Base-by-base conservation (phyloP, 2,329 filamentous ascomycete genomes). In the Microsporum ferrugineum region DNA sequence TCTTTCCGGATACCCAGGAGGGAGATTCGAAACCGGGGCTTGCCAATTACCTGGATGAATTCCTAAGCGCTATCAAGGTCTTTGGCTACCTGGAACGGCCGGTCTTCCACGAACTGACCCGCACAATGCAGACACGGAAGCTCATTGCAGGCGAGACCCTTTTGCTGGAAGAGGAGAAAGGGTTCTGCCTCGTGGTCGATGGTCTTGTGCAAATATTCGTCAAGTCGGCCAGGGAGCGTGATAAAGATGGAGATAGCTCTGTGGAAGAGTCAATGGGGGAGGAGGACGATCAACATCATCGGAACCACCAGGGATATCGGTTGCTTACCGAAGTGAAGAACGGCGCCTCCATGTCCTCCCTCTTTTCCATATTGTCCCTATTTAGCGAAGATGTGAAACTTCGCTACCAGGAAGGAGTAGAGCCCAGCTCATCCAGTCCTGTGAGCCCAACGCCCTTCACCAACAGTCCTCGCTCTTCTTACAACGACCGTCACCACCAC, bases 41-140 rank as follows among this genome's bases (percentile, higher is more conserved):
- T 51, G 86, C 90, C n/a, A 99, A 91, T 71, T 99, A 99, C 68
- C 80, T 99, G 31, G 94, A 99, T 74, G 95, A 99, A 73, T 99
- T 99, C 68, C 79, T 99, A 27, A 97, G 91, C 71, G 94, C 95
- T 34, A 99, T 99, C 78, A 99, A 97, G 75, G 94, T 99, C 62
- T 99, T 99, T 75, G 94, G 94, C 6, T 99, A 97, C 71, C 79
- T 99, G 49, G 94, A 99, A 72, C 85, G 94, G 31, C 91, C 94
- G 0, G 94, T 99, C 47, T 99, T 99, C 70, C 95, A 99, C 70
- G 94, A 99, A 75, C 82, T 99, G 68, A 99, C 94, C 0, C 82
- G 94, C 63, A 96, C 91, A 62, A 99, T 99, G 94, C 94, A 99
- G 77, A 99, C 95, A 23, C 82, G 90, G 68, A 96, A 96, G 75